Base-by-base conservation (phyloP, 371 early-diverging fungal genomes). In the Blyttiomyces sp. region DNA sequence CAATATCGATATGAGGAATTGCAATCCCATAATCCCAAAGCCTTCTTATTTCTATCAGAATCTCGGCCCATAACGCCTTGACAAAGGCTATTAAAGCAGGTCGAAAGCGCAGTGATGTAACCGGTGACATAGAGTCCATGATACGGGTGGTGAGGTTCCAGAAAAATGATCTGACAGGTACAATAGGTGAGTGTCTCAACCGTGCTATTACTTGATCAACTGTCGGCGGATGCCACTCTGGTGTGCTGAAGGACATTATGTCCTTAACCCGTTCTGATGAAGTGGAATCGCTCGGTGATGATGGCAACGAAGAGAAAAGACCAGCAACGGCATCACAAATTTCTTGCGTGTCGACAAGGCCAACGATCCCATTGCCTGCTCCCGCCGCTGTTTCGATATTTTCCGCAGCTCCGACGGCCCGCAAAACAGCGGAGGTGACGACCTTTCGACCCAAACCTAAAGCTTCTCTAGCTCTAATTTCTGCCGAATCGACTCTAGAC, bases 1-100 rank as follows among this genome's bases (percentile, higher is more conserved):
- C 0, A 63, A 57, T 7, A 57, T 54, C 13, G 66, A 69, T 1
- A 68, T 45, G 26, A 35, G 57, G 19, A 30, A 49, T 39, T n/a
- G n/a, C 13, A 13, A n/a, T n/a, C 13, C 39, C 39, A 39, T 11
- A 13, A 13, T 39, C 39, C 39, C 39, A 11, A 11, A 39, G n/a
- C 13, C 11, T 11, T 39, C 39, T 11, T 11, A 39, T 13, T n/a
- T 39, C 39, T 11, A 11, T 11, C 13, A 39, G 13, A 39, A 39
- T 11, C 39, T 39, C 39, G 13, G n/a, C 11, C 39, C 39, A 39
- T 13, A 39, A 13, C n/a, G 13, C 39, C n/a, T 39, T 39, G 11
- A n/a, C n/a, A 13, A 39, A n/a, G 13, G 39, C 39, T 39, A n/a
- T 11, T 39, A 39, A 39, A 11, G 39, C 13, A 13, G 39, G 13